Base-by-base conservation (phyloP, 352 stramenopile genomes). In the Phytophthora foliorum region DNA sequence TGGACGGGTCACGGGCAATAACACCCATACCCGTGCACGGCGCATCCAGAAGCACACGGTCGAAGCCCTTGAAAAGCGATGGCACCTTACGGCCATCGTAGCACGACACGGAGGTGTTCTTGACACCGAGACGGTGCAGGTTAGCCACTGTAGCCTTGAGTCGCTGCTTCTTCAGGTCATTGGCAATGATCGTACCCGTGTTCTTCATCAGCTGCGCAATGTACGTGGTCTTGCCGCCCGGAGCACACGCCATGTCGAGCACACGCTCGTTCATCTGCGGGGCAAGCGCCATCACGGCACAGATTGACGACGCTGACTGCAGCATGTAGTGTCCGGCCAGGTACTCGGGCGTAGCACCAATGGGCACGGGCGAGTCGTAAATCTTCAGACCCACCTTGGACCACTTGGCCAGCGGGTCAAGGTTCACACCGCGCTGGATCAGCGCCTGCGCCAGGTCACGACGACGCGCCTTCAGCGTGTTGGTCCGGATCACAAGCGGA, bases 261-360 rank as follows among this genome's bases (percentile, higher is more conserved):
- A 99, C 89, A 19, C 95, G 88, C 86, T 99, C 98, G 57, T 96
- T 92, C 63, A 98, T 95, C 83, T 99, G 91, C 41, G 98, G 98
- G 16, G 85, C 94, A 32, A 99, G 81, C 17, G 98, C 97, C 86
- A 99, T 98, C 11, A 99, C 97, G 4, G 98, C 96, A 76, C 97
- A 99, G 77, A 99, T 99, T 0, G 97, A 99, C 27, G 98, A 98
- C 6, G 98, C 98, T 63, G 95, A 98, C 75, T 99, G 97, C 53
- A 99, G 91, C 97, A 99, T 99, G 86, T 99, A 99, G 81, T 99
- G 97, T 14, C 98, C 98, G 1, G 97, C 96, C 36, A 99, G 89
- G 86, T 99, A 99, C 80, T 99, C 98, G 17, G 98, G 98, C 54
- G 98, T 99, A 2, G 98, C 98, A 57, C 98, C 98, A 78, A 99